Evolutionary conservation across 2,329 filamentous ascomycete species (phyloP).

Genomic region (Fusarium udum): DNA sequence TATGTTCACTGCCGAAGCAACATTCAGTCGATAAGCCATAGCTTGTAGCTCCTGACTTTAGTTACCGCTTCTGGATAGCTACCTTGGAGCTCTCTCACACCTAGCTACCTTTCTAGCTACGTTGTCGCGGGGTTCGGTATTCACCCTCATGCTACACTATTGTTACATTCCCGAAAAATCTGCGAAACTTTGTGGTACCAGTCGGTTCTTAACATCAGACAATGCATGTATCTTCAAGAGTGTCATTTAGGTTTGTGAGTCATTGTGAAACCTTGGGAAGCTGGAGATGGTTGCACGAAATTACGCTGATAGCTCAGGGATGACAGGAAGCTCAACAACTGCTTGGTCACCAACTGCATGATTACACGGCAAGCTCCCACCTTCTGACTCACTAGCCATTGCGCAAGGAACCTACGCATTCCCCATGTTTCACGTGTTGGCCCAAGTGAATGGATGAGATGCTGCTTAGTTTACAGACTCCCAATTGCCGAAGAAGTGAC

Average conservation of each 20-base stretch:
- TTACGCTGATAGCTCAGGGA: background rate
- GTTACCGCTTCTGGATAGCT: background rate
- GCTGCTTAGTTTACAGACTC: background rate
- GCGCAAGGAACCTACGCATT: background rate
- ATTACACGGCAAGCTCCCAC: background rate
- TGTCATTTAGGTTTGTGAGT: background rate
- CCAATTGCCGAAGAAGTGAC: background rate
- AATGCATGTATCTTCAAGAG: background rate
- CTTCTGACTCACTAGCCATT: background rate
- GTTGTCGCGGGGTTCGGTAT: background rate
- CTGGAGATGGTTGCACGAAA: background rate
- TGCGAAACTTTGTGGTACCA: background rate
- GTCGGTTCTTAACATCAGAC: fast-evolving
- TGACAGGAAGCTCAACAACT: background rate
- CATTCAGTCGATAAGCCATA: background rate
- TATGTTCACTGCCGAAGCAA: background rate
- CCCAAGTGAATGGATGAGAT: too few relatives aligned
- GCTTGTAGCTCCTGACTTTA: background rate
- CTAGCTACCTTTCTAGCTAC: background rate
- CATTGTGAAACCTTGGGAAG: background rate
- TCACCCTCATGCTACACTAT: background rate
- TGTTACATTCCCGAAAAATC: background rate
- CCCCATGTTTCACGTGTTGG: background rate
- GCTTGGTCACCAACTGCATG: background rate
- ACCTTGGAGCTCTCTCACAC: background rate